A percentile compares a stretch with the other conserved stretches of the same genome.
phyloP scores from a whole-genome alignment of 148 eudicot species.

The Nyssa sinensis region DNA sequence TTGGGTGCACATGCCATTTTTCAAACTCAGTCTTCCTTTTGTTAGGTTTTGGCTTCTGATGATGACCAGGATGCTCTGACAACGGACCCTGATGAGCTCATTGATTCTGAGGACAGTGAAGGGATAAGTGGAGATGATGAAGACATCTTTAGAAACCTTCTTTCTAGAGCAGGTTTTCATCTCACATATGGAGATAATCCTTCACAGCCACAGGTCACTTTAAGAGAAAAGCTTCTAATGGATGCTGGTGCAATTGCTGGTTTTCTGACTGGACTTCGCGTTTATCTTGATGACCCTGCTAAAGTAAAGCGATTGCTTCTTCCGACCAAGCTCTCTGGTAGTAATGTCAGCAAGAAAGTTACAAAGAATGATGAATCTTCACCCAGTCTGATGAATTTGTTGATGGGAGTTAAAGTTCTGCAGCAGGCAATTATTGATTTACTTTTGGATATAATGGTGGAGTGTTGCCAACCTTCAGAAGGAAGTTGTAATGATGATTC shows the following conservation, averaged over 20 bases:
- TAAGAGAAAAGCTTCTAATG: slow-evolving; percentile 95
- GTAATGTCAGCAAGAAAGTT: slow-evolving; percentile 63
- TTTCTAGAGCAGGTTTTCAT: slow-evolving; percentile 95
- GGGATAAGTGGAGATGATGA: slow-evolving; percentile 94
- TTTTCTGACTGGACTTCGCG: slow-evolving; percentile 90
- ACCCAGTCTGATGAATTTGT: slow-evolving; percentile 93
- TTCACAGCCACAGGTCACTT: slow-evolving; percentile 92
- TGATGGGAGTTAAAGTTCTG: slow-evolving; percentile 97
- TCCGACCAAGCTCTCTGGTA: slow-evolving; percentile 83
- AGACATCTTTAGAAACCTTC: slow-evolving; percentile 92
- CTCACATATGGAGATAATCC: slow-evolving; percentile 87
- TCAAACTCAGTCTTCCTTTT: slow-evolving; percentile 14
- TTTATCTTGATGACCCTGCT: slow-evolving; percentile 95
- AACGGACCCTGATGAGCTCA: slow-evolving; percentile 95
- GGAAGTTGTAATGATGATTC: slow-evolving; percentile 53
- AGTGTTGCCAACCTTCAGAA: slow-evolving; percentile 95
- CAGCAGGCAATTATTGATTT: slow-evolving; percentile 98
- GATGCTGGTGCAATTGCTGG: slow-evolving; percentile 99
- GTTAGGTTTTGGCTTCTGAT: slow-evolving; percentile 89
- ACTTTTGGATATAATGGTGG: slow-evolving; percentile 98
- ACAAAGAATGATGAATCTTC: slow-evolving; percentile 69
- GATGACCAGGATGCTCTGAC: slow-evolving; percentile 98
- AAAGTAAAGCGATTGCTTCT: slow-evolving; percentile 95
- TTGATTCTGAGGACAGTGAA: slow-evolving; percentile 98
- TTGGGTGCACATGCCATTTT: not conserved